Conservation (phyloP, 2,329 filamentous ascomycete genomes). For the Neoscytalidium dimidiatum region DNA sequence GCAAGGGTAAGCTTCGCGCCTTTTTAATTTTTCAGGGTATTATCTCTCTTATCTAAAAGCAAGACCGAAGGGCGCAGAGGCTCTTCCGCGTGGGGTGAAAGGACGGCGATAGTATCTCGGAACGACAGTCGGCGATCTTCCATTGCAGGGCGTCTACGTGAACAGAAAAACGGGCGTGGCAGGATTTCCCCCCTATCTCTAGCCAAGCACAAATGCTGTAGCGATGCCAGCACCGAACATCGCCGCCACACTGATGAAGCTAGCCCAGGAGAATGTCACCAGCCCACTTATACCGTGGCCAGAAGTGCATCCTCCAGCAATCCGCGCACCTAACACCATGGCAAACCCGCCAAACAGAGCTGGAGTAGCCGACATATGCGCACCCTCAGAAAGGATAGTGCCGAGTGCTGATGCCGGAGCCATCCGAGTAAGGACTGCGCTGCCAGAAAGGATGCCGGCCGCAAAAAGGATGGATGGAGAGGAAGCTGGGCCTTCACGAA, state of each 20-base stretch:
- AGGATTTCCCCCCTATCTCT: neutral
- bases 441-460: constrained; percentile 52
- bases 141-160: neutral
- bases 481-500: constrained; percentile 25
- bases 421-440: constrained; percentile 37
- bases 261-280: constrained; percentile 62
- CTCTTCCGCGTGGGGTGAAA: too few species aligned
- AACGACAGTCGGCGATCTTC: neutral
- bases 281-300: constrained; percentile 71
- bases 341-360: constrained; percentile 57
- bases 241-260: constrained; percentile 60
- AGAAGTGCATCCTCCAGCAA: constrained; percentile 68
- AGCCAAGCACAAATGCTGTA: neutral
- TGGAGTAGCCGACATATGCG: constrained; percentile 24
- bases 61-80: too few species aligned
- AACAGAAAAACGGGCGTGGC: too few species aligned
- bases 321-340: constrained; percentile 61
- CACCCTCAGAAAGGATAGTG: neutral
- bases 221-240: constrained; percentile 58
- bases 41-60: too few species aligned
- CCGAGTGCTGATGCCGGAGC: constrained; percentile 14
- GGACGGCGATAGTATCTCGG: too few species aligned
- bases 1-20: too few species aligned
- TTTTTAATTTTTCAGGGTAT: too few species aligned
- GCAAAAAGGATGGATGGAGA: constrained; percentile 54